Conservation (phyloP, 2,329 filamentous ascomycete species). For the Amylocarpus encephaloides region DNA sequence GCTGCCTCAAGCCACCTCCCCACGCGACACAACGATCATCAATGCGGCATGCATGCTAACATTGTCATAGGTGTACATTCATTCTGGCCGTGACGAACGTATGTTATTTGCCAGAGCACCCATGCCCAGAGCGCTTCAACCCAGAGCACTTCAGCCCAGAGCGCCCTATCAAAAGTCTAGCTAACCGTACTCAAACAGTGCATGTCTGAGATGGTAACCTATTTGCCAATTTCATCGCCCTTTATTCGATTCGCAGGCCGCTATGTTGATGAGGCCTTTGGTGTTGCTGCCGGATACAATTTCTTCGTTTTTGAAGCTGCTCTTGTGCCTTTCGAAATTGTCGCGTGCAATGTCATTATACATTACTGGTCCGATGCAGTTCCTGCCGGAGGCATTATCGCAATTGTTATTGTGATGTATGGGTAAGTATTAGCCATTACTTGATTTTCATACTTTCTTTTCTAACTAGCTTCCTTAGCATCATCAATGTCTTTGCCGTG, state of each 20-base stretch:
- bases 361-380: slow-evolving; percentile 57
- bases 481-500: slow-evolving; percentile 65
- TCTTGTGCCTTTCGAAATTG: slow-evolving; percentile 61
- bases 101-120: neutral
- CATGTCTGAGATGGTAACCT: slow-evolving; percentile 71
- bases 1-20: too few relatives aligned
- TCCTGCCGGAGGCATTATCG: slow-evolving; percentile 54
- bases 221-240: slow-evolving; percentile 68
- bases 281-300: slow-evolving; percentile 67
- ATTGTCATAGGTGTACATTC: neutral
- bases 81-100: neutral
- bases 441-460: neutral
- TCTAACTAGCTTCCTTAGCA: slow-evolving; percentile 9
- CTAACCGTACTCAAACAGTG: neutral
- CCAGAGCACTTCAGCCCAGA: neutral
- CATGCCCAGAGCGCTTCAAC: neutral
- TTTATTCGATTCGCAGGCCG: slow-evolving; percentile 73
- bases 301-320: slow-evolving; percentile 66
- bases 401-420: slow-evolving; percentile 45
- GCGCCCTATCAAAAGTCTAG: neutral
- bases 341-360: slow-evolving; percentile 54
- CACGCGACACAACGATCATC: too few relatives aligned
- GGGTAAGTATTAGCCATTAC: neutral
- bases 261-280: slow-evolving; percentile 70
- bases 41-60: neutral